Percentiles rank a stretch among this genome's conserved stretches.
phyloP scores from a whole-genome alignment of 2,329 filamentous ascomycete genomes.

The Blastomyces emzantsi region DNA sequence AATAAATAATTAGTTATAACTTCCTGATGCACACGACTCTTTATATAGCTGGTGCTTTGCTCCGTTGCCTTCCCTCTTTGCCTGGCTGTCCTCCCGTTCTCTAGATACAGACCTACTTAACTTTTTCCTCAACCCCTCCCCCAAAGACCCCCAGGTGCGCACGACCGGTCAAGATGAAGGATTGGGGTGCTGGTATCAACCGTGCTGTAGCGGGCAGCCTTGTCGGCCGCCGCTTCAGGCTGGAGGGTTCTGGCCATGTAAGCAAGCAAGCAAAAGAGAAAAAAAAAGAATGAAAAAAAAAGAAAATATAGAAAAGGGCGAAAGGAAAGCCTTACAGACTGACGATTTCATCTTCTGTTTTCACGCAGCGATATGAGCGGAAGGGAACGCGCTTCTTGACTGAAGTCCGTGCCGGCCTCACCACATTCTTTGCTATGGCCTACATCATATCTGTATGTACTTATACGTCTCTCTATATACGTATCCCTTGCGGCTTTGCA shows the following conservation, averaged over 20 bases:
- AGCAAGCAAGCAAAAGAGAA: constrained; percentile 25
- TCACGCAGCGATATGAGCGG: constrained; percentile 55
- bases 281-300: background rate
- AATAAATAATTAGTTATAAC: background rate
- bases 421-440: constrained; percentile 72
- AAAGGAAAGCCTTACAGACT: background rate
- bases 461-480: background rate
- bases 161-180: constrained; percentile 9
- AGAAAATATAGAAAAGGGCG: background rate
- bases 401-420: constrained; percentile 72
- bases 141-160: background rate
- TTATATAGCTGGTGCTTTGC: constrained; percentile 22
- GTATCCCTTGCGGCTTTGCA: background rate
- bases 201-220: constrained; percentile 52
- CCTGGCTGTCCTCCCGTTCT: constrained; percentile 10
- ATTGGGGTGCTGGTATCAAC: constrained; percentile 46
- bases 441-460: constrained; percentile 63
- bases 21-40: constrained; percentile 18
- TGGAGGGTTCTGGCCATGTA: constrained; percentile 77
- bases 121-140: background rate
- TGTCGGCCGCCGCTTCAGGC: constrained; percentile 64
- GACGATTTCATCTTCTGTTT: constrained; percentile 1
- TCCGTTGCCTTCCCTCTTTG: constrained; percentile 22
- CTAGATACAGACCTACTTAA: background rate
- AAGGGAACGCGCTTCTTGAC: constrained; percentile 72